Evolutionary conservation across 768 basidiomycete genomes (phyloP).

Genomic region (Rubroboletus pulcherrimus): DNA sequence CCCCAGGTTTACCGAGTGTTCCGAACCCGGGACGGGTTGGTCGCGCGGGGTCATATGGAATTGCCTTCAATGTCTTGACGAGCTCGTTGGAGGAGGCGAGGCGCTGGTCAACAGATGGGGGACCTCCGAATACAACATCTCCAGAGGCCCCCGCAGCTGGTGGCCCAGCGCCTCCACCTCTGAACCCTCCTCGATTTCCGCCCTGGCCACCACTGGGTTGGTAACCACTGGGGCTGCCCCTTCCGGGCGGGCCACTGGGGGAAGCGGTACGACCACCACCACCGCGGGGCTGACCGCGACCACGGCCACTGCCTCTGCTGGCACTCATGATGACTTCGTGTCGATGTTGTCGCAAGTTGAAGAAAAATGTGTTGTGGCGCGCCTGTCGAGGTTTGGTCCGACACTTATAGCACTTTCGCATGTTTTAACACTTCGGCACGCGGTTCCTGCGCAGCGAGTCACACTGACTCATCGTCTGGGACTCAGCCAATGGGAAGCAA

Average conservation of each 20-base stretch:
- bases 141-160: conserved; percentile 23
- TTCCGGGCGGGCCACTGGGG: not conserved
- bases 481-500: not conserved
- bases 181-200: conserved; percentile 12
- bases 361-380: not conserved
- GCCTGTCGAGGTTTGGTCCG: not conserved
- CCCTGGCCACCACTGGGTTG: conserved; percentile 2
- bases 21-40: conserved; percentile 48
- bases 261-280: not conserved
- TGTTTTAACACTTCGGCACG: not conserved
- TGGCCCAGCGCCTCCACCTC: conserved; percentile 28
- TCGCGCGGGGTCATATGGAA: conserved; percentile 32
- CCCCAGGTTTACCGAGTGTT: conserved; percentile 35
- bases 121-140: conserved; percentile 25
- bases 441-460: not conserved
- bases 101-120: conserved; percentile 33
- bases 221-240: conserved; percentile 6
- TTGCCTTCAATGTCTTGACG: conserved; percentile 27
- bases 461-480: too few relatives aligned
- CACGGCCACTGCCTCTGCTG: conserved; percentile 18
- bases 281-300: conserved; percentile 12
- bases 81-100: conserved; percentile 27
- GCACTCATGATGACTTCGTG: conserved; percentile 12
- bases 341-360: not conserved
- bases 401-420: conserved; percentile 3